Evolutionary conservation across 2,329 filamentous ascomycete species (phyloP), one percentile per base, ranked within the genome.

Genomic region (Cladorrhinum sp.): DNA sequence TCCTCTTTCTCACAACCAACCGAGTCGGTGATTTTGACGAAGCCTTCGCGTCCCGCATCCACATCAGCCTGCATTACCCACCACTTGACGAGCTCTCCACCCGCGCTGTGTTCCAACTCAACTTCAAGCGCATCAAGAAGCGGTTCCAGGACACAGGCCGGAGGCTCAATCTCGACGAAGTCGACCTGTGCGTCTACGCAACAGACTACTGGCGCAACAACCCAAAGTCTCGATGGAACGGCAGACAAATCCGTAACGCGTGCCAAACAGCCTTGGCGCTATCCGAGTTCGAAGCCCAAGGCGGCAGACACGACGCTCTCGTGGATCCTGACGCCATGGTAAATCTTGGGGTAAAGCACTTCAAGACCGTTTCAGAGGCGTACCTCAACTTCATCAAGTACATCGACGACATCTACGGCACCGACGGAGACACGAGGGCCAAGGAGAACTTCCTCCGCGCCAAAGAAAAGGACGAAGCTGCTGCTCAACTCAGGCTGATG

Each of bases 21-120:
- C 63, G 66, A 9, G 73, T 78, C 26, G 65, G 71, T 1, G 62
- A 63, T 5, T 73, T 79, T 49, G 76, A 78, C 58, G 72, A 75
- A 21, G 76, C 75, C 0, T 66, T 65, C 50, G 52, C 23, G 0
- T 65, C 65, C 1, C 56, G 65, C 7, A 58, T 65, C 20, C 65
- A 65, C 46, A 57, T 66, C 7, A 59, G 51, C 23, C 57, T 65
- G 1, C 39, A 65, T 46, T 66, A 66, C 57, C 63, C 62, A 1
- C 51, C 50, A 12, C 66, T 74, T 3, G 58, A 68, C 24, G 26
- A 28, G 9, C 26, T 39, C 62, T 58, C 69, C 20, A 69, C 70
- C 0, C 28, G 64, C 1, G 64, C 70, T 30, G 67, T 75, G 20
- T 75, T 71, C 59, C 63, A 68, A 39, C 62, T 72, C n/a, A 72